Base-by-base conservation (phyloP, 257 asterid genomes). In the Solanum paucissectum region DNA sequence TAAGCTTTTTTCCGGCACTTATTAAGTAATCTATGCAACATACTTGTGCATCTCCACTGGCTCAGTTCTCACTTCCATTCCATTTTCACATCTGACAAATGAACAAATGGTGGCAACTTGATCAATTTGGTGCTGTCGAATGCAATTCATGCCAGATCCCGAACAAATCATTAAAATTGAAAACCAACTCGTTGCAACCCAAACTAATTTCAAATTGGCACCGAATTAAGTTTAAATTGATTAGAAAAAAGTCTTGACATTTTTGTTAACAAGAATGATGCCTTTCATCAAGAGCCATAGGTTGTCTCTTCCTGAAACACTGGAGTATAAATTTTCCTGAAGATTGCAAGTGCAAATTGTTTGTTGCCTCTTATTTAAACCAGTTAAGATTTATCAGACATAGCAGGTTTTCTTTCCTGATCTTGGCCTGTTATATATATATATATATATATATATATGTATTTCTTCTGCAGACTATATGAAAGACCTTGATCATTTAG, bases 401-500 rank as follows among this genome's bases (percentile, higher is more conserved):
- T n/a, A 76, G 58, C 84, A n/a, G 25, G 60, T 21, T 40, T 76
- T 76, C 10, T n/a, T 76, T 38, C 83, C 84, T 46, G 16, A 76
- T 40, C 36, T 46, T 76, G 9, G 38, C 25, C 3, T 14, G 64
- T 76, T 38, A 76, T 25, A 66, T 66, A 75, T 62, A 52, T 52
- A 52, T 52, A 29, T 29, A 29, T 29, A 29, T 29, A 29, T 29
- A 29, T 29, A 29, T 29, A 29, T 29, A 29, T 29, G 32, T 29
- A 4, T 44, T 79, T 79, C 8, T 29, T 71, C 32, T 87, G 90
- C 94, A 95, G 98, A 46, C 74, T 95, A 94, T 85, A 88, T 94
- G 95, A 88, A 92, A 60, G 98, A 93, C 90, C 95, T 95, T 87
- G 92, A 91, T 46, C 92, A 90, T 33, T 88, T 92, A 16, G 98